Conservation (phyloP, 805 yeast genomes). For the Yarrowia deformans region DNA sequence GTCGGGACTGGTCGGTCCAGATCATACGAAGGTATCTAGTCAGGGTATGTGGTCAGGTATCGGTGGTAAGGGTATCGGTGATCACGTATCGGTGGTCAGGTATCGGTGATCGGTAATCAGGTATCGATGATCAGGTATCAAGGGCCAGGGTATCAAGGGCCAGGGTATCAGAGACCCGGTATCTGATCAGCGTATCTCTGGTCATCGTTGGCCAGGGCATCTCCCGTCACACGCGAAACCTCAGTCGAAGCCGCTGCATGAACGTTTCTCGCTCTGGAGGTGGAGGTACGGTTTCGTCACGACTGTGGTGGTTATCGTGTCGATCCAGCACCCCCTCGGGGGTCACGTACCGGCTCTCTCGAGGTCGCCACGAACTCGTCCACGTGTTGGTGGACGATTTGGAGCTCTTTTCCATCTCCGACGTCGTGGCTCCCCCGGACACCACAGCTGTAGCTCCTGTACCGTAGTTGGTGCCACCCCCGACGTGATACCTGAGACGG, state of each 20-base stretch:
- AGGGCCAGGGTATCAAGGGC: no score
- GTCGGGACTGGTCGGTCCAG: not conserved
- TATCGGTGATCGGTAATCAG: no score
- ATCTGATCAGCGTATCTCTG: no score
- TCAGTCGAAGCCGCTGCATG: constrained; percentile 1
- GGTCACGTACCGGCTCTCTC: not conserved
- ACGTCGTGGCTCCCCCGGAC: not conserved
- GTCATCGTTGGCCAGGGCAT: no score
- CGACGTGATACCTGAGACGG: constrained; percentile 7
- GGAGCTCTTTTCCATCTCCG: not conserved
- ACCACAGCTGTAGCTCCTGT: not conserved
- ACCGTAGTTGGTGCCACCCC: not conserved
- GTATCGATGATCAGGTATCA: no score
- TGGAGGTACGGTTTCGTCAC: not conserved
- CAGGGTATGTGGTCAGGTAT: no score
- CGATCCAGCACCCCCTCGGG: no score
- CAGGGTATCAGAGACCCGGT: no score
- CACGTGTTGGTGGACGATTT: constrained; percentile 5
- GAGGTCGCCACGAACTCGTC: constrained; percentile 13
- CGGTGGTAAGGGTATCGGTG: no score
- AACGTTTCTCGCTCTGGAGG: constrained; percentile 10
- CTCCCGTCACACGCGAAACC: constrained; percentile 6
- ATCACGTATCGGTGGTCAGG: no score
- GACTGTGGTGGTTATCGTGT: not conserved
- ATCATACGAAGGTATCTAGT: no score